Evolutionary conservation across 2,329 filamentous ascomycete species (phyloP).

Genomic region (Diaporthe humulicola): DNA sequence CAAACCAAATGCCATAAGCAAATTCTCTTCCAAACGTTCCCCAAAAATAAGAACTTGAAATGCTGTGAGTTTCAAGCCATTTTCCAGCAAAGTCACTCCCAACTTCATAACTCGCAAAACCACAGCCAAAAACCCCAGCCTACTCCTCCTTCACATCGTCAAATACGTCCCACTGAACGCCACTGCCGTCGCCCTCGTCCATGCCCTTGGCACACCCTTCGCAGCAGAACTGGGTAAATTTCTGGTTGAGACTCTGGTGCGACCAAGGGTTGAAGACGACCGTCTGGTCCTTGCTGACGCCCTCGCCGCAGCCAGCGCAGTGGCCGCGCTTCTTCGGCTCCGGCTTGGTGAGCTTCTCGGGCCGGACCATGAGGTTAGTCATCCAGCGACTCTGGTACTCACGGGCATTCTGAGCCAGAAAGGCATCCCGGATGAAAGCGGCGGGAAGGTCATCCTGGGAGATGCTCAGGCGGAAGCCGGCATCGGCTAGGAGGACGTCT

Average conservation of each 20-base stretch:
- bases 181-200: constrained; percentile 6
- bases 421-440: background rate
- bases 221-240: constrained; percentile 17
- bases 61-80: background rate
- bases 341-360: background rate
- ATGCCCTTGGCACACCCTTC: background rate
- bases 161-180: background rate
- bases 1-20: background rate
- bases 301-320: background rate
- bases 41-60: too few relatives aligned
- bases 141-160: background rate
- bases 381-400: constrained; percentile 23
- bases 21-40: background rate
- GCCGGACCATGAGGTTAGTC: background rate
- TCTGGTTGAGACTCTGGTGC: background rate
- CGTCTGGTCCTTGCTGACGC: background rate
- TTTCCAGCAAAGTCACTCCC: background rate
- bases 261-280: constrained; percentile 10
- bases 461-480: background rate
- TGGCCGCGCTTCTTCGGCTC: background rate
- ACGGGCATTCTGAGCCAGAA: background rate
- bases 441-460: background rate
- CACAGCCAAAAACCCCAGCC: background rate
- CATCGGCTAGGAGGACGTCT: constrained; percentile 22
- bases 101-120: too few relatives aligned